Evolutionary conservation across 225 moss, liverwort and hornwort species (phyloP).

Genomic region (Polytrichum commune): DNA sequence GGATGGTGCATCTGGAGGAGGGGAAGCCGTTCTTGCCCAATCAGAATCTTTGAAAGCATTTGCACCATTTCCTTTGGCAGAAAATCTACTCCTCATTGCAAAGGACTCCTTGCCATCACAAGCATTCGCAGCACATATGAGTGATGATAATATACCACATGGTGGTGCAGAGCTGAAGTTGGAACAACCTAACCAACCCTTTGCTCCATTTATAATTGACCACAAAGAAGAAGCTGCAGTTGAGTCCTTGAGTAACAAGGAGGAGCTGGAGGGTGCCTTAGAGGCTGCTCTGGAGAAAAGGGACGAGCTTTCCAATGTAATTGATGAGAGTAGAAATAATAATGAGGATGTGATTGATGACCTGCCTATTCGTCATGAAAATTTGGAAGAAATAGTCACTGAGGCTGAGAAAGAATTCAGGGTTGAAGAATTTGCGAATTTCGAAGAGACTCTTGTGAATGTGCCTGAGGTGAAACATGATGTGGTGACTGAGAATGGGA

Average conservation of each 20-base stretch:
- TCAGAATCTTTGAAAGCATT: neutral
- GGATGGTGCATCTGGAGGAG: neutral
- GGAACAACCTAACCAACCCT: neutral
- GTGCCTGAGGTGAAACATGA: conserved; percentile 1
- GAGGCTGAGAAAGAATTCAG: neutral
- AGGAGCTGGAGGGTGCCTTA: conserved; percentile 6
- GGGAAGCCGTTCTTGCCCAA: neutral
- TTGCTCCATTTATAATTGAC: conserved; percentile 10
- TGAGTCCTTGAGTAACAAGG: conserved; percentile 9
- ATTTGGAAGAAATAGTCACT: neutral
- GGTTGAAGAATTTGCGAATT: neutral
- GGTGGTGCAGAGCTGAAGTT: neutral
- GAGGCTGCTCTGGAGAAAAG: conserved; percentile 4
- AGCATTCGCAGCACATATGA: conserved; percentile 12
- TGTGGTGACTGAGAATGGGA: conserved; percentile 3
- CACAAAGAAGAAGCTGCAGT: conserved; percentile 6
- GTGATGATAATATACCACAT: neutral
- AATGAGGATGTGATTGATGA: neutral
- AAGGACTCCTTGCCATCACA: conserved; percentile 11
- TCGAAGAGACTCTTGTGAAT: conserved; percentile 5
- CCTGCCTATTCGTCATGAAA: neutral
- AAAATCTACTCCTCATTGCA: conserved; percentile 9
- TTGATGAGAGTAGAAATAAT: neutral
- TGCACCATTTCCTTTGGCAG: conserved; percentile 6
- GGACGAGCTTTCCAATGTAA: neutral